Evolutionary conservation across 176 grass and related monocot genomes (phyloP), one percentile per base, ranked within the genome.

Genomic region (Oryza rufipogon): DNA sequence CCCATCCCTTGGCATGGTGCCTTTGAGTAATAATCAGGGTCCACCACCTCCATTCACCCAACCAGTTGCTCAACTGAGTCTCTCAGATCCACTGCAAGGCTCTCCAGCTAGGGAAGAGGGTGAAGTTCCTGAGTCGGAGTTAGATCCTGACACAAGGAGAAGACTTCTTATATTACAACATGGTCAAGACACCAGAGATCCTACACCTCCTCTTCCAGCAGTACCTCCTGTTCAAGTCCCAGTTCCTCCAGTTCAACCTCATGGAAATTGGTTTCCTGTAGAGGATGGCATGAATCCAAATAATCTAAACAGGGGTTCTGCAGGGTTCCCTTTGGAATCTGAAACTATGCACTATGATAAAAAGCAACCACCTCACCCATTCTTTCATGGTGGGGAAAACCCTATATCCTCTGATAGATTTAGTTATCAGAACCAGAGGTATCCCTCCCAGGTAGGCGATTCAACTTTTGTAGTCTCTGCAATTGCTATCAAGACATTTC

Each of bases 61-160:
- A 78, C 76, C 88, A 76, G 73, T 91, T 85, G 61, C 79, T 91
- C 90, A 85, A 84, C 66, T 87, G 33, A 88, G 36, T 63, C 82
- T 90, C 80, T 81, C 85, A 71, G 96, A 95, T 88, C 63, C 87
- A 81, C 75, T 88, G 48, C 91, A 95, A 89, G 84, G 81, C 86
- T 97, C 92, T 93, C 93, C 93, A 84, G 93, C 83, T 70, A 94
- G 91, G 88, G 96, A 98, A 92, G 96, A 98, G 85, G 96, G 96
- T 70, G 96, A 98, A 78, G 96, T 98, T 84, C 91, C 91, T 64
- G 96, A 98, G 83, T 98, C 96, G 49, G 96, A 98, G 83, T 82
- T 98, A 84, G 96, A 98, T 72, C 96, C 96, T 54, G 91, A 98
- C 66, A 98, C 93, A 68, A 95, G 96, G 85, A 98, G 96, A 87